phyloP scores from a whole-genome alignment of 768 basidiomycete genomes.

The Xerocomellus intermedius region DNA sequence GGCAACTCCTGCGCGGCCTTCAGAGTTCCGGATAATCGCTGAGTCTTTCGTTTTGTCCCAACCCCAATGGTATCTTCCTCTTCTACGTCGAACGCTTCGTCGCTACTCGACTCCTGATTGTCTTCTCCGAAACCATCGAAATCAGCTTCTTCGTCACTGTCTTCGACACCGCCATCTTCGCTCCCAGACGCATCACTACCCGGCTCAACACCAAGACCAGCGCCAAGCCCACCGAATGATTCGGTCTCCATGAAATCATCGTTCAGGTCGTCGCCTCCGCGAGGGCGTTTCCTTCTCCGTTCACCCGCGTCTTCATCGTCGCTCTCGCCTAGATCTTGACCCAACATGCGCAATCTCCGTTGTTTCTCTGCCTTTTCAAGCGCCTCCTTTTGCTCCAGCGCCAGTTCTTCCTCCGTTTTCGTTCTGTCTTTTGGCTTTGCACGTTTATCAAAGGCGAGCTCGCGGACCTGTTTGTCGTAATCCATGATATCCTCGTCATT shows the following conservation, averaged over 20 bases:
- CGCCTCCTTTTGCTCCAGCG: constrained; percentile 80
- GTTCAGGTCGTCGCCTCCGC: constrained; percentile 86
- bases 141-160: constrained; percentile 30
- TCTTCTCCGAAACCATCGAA: constrained; percentile 36
- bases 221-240: constrained; percentile 32
- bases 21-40: constrained; percentile 31
- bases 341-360: constrained; percentile 81
- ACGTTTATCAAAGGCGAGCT: constrained; percentile 89
- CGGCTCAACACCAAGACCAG: constrained; percentile 38
- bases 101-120: constrained; percentile 33
- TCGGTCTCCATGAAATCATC: constrained; percentile 70
- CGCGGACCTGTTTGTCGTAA: constrained; percentile 90
- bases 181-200: constrained; percentile 40
- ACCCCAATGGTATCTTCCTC: constrained; percentile 44
- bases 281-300: constrained; percentile 48
- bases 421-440: constrained; percentile 94
- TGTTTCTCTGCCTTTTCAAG: constrained; percentile 83
- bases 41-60: constrained; percentile 32
- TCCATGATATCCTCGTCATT: constrained; percentile 45
- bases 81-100: constrained; percentile 35
- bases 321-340: constrained; percentile 66
- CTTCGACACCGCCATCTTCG: constrained; percentile 34
- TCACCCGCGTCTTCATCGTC: constrained; percentile 52
- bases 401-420: constrained; percentile 94
- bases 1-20: constrained; percentile 65